Evolutionary conservation across 2,329 filamentous ascomycete genomes (phyloP).

Genomic region (Colletotrichum chrysophilum): DNA sequence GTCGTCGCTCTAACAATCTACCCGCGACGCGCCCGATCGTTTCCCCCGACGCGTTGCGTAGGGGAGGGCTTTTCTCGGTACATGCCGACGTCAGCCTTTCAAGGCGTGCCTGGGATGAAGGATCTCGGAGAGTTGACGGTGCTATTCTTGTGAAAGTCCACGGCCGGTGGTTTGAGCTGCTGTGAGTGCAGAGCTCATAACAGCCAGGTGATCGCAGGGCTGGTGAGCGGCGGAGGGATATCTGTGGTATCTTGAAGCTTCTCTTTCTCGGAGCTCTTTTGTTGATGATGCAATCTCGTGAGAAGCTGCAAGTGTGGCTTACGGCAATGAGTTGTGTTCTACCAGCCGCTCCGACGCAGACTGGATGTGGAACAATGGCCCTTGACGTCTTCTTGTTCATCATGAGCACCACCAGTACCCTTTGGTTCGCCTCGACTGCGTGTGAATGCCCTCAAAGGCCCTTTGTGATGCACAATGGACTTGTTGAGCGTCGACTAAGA

Average conservation of each 20-base stretch:
- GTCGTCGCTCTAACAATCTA: neutral
- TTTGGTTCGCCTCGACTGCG: neutral
- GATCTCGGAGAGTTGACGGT: neutral
- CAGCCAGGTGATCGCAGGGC: neutral
- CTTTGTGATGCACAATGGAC: neutral
- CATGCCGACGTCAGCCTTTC: neutral
- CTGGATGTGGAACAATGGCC: neutral
- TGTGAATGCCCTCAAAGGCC: neutral
- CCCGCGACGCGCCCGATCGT: neutral
- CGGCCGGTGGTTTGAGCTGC: neutral
- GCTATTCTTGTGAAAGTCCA: neutral
- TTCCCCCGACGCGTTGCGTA: neutral
- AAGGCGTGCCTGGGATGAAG: neutral
- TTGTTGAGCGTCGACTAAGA: neutral
- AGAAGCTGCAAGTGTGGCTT: neutral
- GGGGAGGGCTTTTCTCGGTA: neutral
- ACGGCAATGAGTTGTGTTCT: neutral
- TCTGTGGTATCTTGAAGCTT: neutral
- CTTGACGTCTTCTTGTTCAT: neutral
- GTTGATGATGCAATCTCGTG: neutral
- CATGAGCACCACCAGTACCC: neutral
- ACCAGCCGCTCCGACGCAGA: neutral
- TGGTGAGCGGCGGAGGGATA: neutral
- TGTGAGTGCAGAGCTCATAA: neutral
- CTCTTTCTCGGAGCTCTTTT: neutral